These are phyloP conservation scores for Rhodotorula sp. DNA, from an alignment of 1,284 basidiomycete genomes.

Conservation along the genomic window DNA sequence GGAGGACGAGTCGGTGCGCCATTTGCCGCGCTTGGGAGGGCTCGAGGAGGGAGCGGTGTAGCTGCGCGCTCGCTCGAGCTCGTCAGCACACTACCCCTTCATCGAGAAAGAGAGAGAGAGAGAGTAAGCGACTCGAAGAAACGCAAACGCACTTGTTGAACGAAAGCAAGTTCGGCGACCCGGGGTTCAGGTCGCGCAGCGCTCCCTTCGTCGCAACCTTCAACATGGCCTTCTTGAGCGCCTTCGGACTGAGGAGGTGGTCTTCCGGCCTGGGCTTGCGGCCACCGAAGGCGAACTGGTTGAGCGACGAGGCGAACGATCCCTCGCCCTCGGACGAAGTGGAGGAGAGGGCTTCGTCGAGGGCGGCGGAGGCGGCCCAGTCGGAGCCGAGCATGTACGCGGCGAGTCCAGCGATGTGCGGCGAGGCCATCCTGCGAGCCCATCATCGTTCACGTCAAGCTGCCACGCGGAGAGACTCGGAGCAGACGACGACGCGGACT, in stretches of 20 bases:
- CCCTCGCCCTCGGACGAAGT: background rate
- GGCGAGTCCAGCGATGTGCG: constrained; percentile 66
- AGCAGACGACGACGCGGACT: constrained; percentile 37
- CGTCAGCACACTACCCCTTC: constrained; percentile 62
- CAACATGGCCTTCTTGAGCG: constrained; percentile 72
- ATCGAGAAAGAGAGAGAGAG: too few species aligned
- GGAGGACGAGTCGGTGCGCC: background rate
- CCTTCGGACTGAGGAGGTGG: constrained; percentile 58
- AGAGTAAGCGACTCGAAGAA: too few species aligned
- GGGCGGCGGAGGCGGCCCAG: constrained; percentile 21
- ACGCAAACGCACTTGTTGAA: constrained; percentile 69
- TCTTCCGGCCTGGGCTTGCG: constrained; percentile 22
- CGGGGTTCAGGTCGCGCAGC: constrained; percentile 53
- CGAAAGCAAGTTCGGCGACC: constrained; percentile 69
- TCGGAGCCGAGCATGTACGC: constrained; percentile 72
- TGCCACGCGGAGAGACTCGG: too few species aligned
- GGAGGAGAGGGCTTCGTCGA: constrained; percentile 22
- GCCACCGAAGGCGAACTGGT: constrained; percentile 50
- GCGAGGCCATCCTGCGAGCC: constrained; percentile 61
- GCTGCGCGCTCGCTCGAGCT: constrained; percentile 72
- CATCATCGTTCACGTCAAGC: too few species aligned
- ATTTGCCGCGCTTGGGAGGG: constrained; percentile 1
- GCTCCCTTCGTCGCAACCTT: constrained; percentile 59
- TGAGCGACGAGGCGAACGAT: constrained; percentile 42
- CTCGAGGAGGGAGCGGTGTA: constrained; percentile 11